Evolutionary conservation across 495 filamentous ascomycete species (phyloP), one percentile per base, ranked within the genome.

Genomic region (Hypoxylon lenormandii): DNA sequence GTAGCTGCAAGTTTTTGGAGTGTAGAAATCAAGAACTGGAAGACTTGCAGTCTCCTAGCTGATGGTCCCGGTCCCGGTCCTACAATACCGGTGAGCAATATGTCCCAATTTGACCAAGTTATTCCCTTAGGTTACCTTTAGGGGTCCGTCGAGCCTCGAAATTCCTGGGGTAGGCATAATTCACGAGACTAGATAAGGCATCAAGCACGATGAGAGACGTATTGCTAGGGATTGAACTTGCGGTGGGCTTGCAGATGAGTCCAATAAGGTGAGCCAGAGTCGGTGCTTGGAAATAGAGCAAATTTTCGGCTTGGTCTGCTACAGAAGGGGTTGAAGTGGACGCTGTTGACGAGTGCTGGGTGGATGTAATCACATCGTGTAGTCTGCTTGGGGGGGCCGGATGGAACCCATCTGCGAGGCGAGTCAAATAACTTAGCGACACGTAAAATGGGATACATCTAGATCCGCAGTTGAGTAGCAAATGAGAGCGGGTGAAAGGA

Each of bases 181-280:
- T 87, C 64, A 95, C 82, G n/a, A 91, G 80, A 12, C 86, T 87
- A 7, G 92, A 92, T 15, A 95, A 77, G 0, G 89, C 88, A 74
- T 95, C 92, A 68, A 97, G 80, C 8, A 96, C 83, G n/a, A 97
- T 68, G 0, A 96, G 81, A 16, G 77, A 81, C 4, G 89, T 90
- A 21, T 80, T 77, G 28, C 72, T 62, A 0, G 89, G 88, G 13
- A 91, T 84, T 72, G 91, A 88, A 19, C 72, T 72, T 12, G 81
- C 66, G 1, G 86, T 84, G 16, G 90, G 87, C 57, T 88, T 86
- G 28, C 86, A 78, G 30, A 96, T 76, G 4, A 97, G 78, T 2
- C 90, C 90, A 26, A 97, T 80, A 5, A 96, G 78, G 77, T 97
- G 93, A 5, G 94, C 84, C 18, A 97, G 81, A 12, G 81, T 88